Base-by-base conservation (phyloP, 768 basidiomycete species). In the Kwoniella dendrophila region DNA sequence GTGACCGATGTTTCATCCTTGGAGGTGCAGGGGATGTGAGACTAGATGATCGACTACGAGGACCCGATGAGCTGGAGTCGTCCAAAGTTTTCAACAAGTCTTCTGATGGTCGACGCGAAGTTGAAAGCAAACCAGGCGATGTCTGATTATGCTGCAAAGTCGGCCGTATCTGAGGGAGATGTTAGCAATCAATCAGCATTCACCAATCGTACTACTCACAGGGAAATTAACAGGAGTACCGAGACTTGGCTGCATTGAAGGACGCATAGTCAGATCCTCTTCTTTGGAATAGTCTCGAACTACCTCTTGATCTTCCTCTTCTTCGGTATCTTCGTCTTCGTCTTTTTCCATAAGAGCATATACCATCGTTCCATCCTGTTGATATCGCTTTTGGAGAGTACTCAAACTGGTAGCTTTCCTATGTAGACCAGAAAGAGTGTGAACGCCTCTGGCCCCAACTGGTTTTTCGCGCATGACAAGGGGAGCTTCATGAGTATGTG, bases 201-300 rank as follows among this genome's bases (percentile, higher is more conserved):
- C 14, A 24, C 4, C 36, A 36, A 45, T 27, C 27, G 52, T 36
- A 48, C 36, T 44, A 54, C 56, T 54, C 53, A 62, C 51, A 12
- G 51, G 47, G 32, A 44, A 51, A 48, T 32, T 33, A 8, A 55
- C 51, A 32, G 53, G 60, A 10, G 51, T 30, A 18, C 41, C 60
- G 3, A 62, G 40, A 4, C 12, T 45, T 4, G 45, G 20, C 24
- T 58, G 47, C 24, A 36, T 47, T 6, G 10, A 12, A 24, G 56
- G 62, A 30, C 30, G 82, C 45, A 88, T 82, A 0, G 87, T 88
- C 51, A 85, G 70, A 69, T 89, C 88, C 71, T 87, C 87, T 33
- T 84, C 85, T 24, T 86, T 84, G 14, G 79, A 33, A 3, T 50
- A 56, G 45, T 68, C 65, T 22, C 67, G 55, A n/a, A 73, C 74